phyloP scores from a whole-genome alignment of 345 rosid species.

The Cardiospermum halicacabum region DNA sequence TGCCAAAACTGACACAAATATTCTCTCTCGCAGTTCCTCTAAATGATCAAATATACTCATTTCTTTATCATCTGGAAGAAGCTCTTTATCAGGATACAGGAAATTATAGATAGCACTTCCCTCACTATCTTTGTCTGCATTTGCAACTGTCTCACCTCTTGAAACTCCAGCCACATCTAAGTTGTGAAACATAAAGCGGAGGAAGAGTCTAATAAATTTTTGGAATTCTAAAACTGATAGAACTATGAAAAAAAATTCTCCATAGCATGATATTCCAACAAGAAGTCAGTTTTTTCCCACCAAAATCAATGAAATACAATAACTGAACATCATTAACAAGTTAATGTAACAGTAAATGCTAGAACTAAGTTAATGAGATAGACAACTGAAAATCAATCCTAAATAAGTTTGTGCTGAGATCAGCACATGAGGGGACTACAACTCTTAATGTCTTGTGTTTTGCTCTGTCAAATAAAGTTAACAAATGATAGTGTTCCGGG shows the following conservation, averaged over 20 bases:
- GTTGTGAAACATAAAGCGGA: conserved; percentile 11
- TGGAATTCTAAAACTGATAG: not conserved
- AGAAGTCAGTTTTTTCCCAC: not conserved
- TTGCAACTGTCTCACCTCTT: conserved; percentile 25
- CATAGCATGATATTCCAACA: not conserved
- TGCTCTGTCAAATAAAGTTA: not conserved
- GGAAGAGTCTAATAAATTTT: conserved; percentile 7
- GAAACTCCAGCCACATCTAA: conserved; percentile 35
- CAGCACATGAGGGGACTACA: not conserved
- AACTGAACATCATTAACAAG: not conserved
- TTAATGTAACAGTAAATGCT: too few species aligned
- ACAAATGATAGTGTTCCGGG: not conserved
- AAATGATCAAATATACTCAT: conserved; percentile 97
- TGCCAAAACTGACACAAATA: conserved; percentile 83
- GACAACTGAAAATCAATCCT: not conserved
- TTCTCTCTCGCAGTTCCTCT: conserved; percentile 86
- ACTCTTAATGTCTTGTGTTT: not conserved
- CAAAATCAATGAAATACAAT: too few species aligned
- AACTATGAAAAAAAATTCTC: conserved; percentile 5
- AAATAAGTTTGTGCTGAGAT: not conserved
- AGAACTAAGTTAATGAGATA: too few species aligned
- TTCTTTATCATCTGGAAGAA: conserved; percentile 92
- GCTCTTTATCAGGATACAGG: conserved; percentile 83
- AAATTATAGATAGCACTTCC: conserved; percentile 56
- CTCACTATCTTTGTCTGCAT: conserved; percentile 35